Conservation (phyloP, 169 alveolate species). For the Cryptosporidium sp. region DNA sequence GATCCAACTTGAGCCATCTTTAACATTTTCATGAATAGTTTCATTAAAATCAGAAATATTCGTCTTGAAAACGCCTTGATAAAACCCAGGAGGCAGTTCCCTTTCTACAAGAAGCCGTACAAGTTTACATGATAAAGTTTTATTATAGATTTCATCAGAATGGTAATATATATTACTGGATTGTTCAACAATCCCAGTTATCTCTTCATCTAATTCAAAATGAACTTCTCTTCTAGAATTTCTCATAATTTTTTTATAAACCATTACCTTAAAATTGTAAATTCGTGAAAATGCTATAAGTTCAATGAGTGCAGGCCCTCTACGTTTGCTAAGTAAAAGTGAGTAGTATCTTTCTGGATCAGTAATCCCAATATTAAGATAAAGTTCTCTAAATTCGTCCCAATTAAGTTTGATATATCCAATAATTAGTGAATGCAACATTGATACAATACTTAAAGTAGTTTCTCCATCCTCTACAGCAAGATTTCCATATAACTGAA, state of each 20-base stretch:
- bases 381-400: conserved; percentile 38
- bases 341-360: conserved; percentile 66
- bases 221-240: not conserved
- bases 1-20: conserved; percentile 32
- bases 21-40: not conserved
- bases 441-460: conserved; percentile 30
- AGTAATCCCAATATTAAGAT: conserved; percentile 12
- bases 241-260: conserved; percentile 21
- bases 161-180: not conserved
- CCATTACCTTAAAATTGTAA: conserved; percentile 8
- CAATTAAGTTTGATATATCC: conserved; percentile 51
- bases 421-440: conserved; percentile 25
- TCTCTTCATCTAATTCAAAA: conserved; percentile 45
- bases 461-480: not conserved
- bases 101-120: conserved; percentile 8
- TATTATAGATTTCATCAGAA: not conserved
- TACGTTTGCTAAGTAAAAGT: conserved; percentile 8
- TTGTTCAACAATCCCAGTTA: conserved; percentile 13
- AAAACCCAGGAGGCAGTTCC: conserved; percentile 4
- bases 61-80: conserved; percentile 6
- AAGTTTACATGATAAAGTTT: conserved; percentile 9
- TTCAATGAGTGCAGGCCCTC: conserved; percentile 51
- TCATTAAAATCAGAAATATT: not conserved
- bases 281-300: conserved; percentile 55
- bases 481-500: conserved; percentile 51